Conservation (phyloP, 768 basidiomycete species). For the Termitomyces sp. region DNA sequence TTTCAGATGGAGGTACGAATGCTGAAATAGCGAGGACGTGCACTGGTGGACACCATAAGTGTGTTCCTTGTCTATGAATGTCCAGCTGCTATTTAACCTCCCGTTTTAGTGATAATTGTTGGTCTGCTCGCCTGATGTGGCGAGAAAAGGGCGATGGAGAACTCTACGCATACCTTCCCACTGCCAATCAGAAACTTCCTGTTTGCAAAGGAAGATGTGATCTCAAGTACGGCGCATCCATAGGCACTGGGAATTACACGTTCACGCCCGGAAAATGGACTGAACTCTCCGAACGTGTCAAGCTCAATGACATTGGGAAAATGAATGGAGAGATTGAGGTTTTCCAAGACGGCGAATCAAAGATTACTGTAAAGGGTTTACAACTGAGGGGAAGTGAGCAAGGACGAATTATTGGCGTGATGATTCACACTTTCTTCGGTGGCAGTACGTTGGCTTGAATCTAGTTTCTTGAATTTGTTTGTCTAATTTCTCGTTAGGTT, state of each 20-base stretch:
- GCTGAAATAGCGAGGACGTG: constrained; percentile 40
- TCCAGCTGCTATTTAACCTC: background rate
- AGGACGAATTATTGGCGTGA: constrained; percentile 19
- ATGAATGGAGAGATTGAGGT: constrained; percentile 52
- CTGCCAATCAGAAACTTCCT: constrained; percentile 24
- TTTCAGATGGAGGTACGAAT: constrained; percentile 47
- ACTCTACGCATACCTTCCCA: constrained; percentile 67
- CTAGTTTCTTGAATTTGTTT: too few species aligned
- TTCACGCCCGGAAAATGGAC: constrained; percentile 48
- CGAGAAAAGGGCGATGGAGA: constrained; percentile 50
- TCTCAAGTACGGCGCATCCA: constrained; percentile 39
- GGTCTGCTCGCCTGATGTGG: constrained; percentile 68
- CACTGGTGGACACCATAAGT: constrained; percentile 46
- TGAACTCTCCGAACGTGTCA: constrained; percentile 45
- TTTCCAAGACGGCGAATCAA: constrained; percentile 31
- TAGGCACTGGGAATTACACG: constrained; percentile 44
- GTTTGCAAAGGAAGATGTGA: constrained; percentile 34
- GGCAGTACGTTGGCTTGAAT: constrained; percentile 9
- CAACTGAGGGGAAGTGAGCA: background rate
- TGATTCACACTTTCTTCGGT: constrained; percentile 20
- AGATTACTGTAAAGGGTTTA: constrained; percentile 1
- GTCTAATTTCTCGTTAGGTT: constrained; percentile 1
- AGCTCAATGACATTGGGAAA: constrained; percentile 49
- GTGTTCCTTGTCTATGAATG: background rate
- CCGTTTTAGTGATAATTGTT: constrained; percentile 42